Evolutionary conservation across 768 basidiomycete species (phyloP).

Genomic region (Kwoniella dejecticola): DNA sequence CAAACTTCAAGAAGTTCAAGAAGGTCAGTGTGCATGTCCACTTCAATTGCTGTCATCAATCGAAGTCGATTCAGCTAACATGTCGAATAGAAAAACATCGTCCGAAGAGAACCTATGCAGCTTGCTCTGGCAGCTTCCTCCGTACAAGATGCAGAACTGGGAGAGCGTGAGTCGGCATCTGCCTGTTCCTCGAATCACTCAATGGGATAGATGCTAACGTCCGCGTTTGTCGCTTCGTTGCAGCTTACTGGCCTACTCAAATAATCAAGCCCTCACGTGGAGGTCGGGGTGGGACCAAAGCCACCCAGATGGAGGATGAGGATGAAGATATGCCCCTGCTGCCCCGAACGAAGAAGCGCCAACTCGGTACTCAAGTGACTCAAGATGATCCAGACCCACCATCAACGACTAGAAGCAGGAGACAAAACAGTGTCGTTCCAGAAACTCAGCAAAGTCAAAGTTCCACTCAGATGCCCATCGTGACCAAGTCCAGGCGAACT

Average conservation of each 20-base stretch:
- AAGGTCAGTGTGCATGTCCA: constrained; percentile 39
- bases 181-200: background rate
- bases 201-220: background rate
- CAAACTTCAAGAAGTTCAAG: constrained; percentile 56
- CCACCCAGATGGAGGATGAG: constrained; percentile 21
- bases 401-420: background rate
- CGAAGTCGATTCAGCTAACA: no score
- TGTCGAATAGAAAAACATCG: constrained; percentile 36
- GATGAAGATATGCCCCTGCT: constrained; percentile 43
- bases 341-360: constrained; percentile 25
- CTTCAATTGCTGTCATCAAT: background rate
- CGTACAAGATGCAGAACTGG: constrained; percentile 39
- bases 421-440: constrained; percentile 13
- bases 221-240: background rate
- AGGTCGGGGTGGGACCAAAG: constrained; percentile 9
- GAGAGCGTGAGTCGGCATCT: constrained; percentile 35
- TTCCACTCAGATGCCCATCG: constrained; percentile 5
- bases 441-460: background rate
- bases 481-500: constrained; percentile 13
- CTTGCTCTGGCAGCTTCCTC: constrained; percentile 34
- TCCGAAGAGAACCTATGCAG: constrained; percentile 36
- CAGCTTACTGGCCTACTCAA: constrained; percentile 46
- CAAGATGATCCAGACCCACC: constrained; percentile 24
- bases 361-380: constrained; percentile 18
- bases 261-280: background rate